These are phyloP conservation scores for Firmiana major DNA, from an alignment of 345 rosid genomes.

Conservation along the genomic window DNA sequence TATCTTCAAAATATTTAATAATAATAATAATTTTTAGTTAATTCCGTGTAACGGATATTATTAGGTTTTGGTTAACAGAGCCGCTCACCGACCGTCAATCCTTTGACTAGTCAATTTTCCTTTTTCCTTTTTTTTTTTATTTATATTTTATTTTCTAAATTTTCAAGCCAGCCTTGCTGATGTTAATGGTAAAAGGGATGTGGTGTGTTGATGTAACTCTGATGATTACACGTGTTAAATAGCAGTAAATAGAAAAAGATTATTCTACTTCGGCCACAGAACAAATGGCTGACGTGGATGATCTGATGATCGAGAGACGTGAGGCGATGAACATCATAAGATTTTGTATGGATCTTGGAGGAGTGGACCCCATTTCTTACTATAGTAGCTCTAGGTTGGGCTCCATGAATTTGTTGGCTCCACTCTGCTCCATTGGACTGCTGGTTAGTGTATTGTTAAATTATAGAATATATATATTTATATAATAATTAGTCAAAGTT, in stretches of 20 bases:
- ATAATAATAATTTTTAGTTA: not conserved
- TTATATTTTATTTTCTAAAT: not conserved
- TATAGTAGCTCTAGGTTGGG: not conserved
- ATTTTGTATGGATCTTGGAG: constrained; percentile 5
- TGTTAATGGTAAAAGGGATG: constrained; percentile 15
- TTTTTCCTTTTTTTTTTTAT: not conserved
- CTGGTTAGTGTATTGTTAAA: too few species aligned
- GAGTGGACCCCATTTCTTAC: constrained; percentile 7
- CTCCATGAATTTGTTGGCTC: not conserved
- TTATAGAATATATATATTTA: too few species aligned
- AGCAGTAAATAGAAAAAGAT: not conserved
- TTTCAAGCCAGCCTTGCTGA: constrained; percentile 11
- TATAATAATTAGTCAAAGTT: too few species aligned
- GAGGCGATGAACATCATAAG: not conserved
- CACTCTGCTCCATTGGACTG: too few species aligned
- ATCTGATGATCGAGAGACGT: not conserved
- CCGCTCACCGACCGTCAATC: constrained; percentile 32
- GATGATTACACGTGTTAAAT: constrained; percentile 23
- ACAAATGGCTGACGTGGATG: not conserved
- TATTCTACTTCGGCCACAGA: not conserved
- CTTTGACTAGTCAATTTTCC: constrained; percentile 9
- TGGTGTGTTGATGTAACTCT: not conserved
- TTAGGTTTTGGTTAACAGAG: constrained; percentile 13
- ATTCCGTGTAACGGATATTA: not conserved
- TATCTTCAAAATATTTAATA: not conserved